Base-by-base conservation (phyloP, 371 early-diverging fungal genomes). In the Saksenaea oblongispora region DNA sequence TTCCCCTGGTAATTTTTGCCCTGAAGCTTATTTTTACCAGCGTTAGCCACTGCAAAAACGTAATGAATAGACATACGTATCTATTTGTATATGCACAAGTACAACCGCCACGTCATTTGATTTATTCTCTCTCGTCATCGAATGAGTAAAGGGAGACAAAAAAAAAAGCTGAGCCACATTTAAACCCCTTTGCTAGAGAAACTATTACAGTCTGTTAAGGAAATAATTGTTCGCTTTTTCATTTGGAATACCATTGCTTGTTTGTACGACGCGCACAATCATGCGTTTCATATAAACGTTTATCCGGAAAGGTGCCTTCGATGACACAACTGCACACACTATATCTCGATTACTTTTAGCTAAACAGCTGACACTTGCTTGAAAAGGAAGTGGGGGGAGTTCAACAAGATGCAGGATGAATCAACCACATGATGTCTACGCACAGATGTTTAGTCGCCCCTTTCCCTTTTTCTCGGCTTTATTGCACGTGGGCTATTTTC, bases 391-490 rank as follows among this genome's bases (percentile, higher is more conserved):
- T 3, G 51, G 7, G 17, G 44, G 22, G 11, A 22, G 31, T 31
- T 31, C 31, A 31, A 22, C 51, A 47, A 18, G 51, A 47, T 47
- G 51, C 51, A 47, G 51, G 51, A 47, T 47, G 24, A 22, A 47
- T 47, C 51, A 47, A 22, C 51, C 24, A 47, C 51, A 39, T 39
- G 51, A 47, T 47, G 27, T 22, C 51, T 18, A 47, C 51, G 51
- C 51, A 47, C 51, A 47, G 51, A 57, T 57, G 41, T 36, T 57
- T 57, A 24, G 13, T 26, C 41, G 26, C 41, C 34, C 58, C 36
- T 56, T 24, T 18, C 35, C 58, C 51, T 47, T 47, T 47, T 47
- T 47, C 51, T 47, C 51, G 51, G 51, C 51, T 47, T n/a, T 47
- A 22, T 47, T 8, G 51, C 51, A 47, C 51, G 51, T 47, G 51